Evolutionary conservation across 306 rosid genomes (phyloP), one percentile per base, ranked within the genome.

Genomic region (Cajanus cajan): DNA sequence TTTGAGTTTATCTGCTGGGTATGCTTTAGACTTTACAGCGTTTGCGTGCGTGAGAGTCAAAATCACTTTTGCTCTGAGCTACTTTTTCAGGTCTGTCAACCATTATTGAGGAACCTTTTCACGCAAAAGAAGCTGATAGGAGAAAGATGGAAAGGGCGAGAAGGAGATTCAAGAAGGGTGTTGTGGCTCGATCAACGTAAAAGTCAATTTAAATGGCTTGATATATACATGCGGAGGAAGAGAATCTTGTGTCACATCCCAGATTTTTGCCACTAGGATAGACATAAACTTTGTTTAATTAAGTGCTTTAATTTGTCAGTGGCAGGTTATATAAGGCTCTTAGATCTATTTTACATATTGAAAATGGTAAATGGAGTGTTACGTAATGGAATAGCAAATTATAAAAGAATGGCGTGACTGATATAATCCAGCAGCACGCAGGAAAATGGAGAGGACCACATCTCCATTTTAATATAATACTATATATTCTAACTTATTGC

Each of bases 31-130:
- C 77, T 76, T 84, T 84, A 51, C 71, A 33, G 45, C 65, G 70
- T 24, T 54, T 41, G 24, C 41, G 7, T 66, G 71, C 48, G 40
- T 40, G 80, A 64, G 16, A 28, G 68, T 81, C 52, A 66, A 43
- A 67, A 44, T 79, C 33, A 78, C 69, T 71, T 83, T 74, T 74
- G 73, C 19, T 47, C 63, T 63, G 58, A 28, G 43, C 31, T 39
- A 40, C 61, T 84, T 90, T 71, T 85, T 71, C 88, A 91, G 92
- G 89, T 16, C 80, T 88, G 68, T 80, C 87, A 77, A 86, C 90
- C 85, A 87, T 88, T 70, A 74, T 73, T 19, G 90, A 85, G 82
- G 89, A 92, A 25, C 88, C 85, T 72, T 82, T 85, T 61, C 9
- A 40, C 33, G 70, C 18, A 41, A 87, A 83, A 76, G 91, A 85